Base-by-base conservation (phyloP, 75 land plant genomes). In the Pseudotsuga menziesii region DNA sequence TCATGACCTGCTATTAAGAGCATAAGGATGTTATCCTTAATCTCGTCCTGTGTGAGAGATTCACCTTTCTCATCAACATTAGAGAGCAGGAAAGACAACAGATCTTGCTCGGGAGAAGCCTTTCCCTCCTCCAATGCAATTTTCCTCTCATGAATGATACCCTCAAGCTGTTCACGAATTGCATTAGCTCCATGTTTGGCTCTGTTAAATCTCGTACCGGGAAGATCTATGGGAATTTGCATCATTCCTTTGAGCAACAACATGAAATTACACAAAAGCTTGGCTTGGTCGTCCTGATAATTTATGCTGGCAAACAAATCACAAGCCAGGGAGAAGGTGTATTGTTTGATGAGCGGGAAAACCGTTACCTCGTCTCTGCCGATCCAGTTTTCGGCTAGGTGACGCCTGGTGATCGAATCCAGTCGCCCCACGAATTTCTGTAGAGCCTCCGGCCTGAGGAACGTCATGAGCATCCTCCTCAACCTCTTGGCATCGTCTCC, bases 1-100 rank as follows among this genome's bases (percentile, higher is more conserved):
- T 91, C 91, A 57, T 91, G 93, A 4, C 93, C 88, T 2, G 88
- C 88, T 64, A 88, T 80, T 17, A 86, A 63, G 20, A 91, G 78
- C 75, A 66, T 12, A 8, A 80, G 44, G 14, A 88, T 77, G 75
- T 91, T 86, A 74, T 88, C 82, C 14, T 76, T 74, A 41, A 91
- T 80, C 55, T 81, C 88, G 4, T 79, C 74, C 62, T 91, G 84
- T n/a, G 79, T 67, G 60, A 89, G 26, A 39, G 75, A 56, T 29
- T 52, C 32, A 13, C 89, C 93, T 26, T 73, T 32, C 41, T 89
- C 89, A 57, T 76, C 83, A 5, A 8, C 56, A 2, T 76, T 75
- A 56, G 72, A 12, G 4, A 89, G 55, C 71, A 89, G 80, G n/a
- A 76, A 76, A 4, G 88, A 86, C 57, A 89, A 58, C 16, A 89